Evolutionary conservation across 1,284 basidiomycete species (phyloP), one percentile per base, ranked within the genome.

Genomic region (Mycosarcoma maydis): DNA sequence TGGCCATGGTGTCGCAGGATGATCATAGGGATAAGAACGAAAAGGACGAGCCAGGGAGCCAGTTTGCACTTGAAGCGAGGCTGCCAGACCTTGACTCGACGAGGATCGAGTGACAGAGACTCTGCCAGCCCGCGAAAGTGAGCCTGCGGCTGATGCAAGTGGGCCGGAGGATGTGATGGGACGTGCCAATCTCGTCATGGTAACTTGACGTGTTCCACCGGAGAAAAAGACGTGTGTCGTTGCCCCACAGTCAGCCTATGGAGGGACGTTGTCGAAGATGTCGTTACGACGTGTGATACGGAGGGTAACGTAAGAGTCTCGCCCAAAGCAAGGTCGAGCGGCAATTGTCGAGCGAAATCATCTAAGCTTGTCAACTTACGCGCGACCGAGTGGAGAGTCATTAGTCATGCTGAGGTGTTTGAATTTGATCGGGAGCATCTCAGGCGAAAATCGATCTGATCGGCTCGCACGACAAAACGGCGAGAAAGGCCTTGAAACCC

Each of bases 401-500:
- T 29, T 13, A 34, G 32, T 34, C 33, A 24, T 34, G n/a, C 20
- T 26, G 23, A 22, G 17, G 4, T 26, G 16, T 13, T 14, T 24
- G 17, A 10, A 34, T n/a, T n/a, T n/a, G 33, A n/a, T 6, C n/a
- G 13, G 6, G 6, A 9, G 6, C 13, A 16, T 34, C 33, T 6
- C 8, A 37, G 20, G 10, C 19, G 8, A 6, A 11, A 14, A 24
- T 33, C 33, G 43, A 33, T 23, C 14, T n/a, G 11, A 22, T 47
- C 16, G 3, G 2, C 8, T 30, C 34, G 46, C 36, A 20, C 30
- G 23, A 47, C 11, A 38, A 37, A 16, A 16, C 24, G 10, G 20
- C 46, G 16, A 32, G n/a, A n/a, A n/a, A n/a, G n/a, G n/a, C 60
- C 60, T 32, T 26, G 24, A 64, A 64, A 64, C 7, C 60, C 62